Conservation (phyloP, 176 grass and related monocot species). For the Poa annua region DNA sequence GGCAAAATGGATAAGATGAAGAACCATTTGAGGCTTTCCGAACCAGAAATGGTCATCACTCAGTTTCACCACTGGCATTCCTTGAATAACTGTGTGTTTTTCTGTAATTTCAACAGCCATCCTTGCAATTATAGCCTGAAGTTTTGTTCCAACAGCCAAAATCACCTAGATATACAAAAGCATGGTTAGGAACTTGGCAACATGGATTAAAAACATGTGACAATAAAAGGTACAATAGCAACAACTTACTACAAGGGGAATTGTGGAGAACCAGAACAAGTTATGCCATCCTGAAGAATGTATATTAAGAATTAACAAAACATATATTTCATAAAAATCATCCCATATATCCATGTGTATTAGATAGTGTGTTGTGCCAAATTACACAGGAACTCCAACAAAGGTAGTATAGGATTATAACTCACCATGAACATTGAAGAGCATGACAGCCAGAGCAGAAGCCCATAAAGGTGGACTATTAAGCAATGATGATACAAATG, state of each 20-base stretch:
- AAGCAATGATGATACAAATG: constrained; percentile 35
- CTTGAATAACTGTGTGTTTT: constrained; percentile 80
- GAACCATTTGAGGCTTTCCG: constrained; percentile 68
- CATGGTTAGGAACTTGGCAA: constrained; percentile 16
- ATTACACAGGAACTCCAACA: background rate
- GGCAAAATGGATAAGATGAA: constrained; percentile 80
- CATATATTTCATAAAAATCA: background rate
- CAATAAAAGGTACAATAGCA: background rate
- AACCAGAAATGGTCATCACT: constrained; percentile 91
- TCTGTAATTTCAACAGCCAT: constrained; percentile 91
- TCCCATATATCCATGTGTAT: background rate
- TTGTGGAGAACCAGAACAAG: constrained; percentile 71
- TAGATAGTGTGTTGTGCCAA: constrained; percentile 14
- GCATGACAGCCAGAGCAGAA: constrained; percentile 69
- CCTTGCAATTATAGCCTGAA: constrained; percentile 83
- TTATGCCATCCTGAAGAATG: constrained; percentile 64
- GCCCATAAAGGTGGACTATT: constrained; percentile 82
- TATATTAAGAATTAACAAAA: constrained; percentile 32
- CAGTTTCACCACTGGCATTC: constrained; percentile 83
- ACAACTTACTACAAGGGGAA: constrained; percentile 77
- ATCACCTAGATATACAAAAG: constrained; percentile 59
- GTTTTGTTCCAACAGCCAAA: constrained; percentile 84
- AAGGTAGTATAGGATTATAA: constrained; percentile 37
- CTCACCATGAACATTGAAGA: constrained; percentile 87
- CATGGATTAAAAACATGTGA: constrained; percentile 4